A percentile compares a stretch with the other conserved stretches of the same genome.
Conservation (phyloP, 106 monocot genomes). For the Hemerocallis citrina region DNA sequence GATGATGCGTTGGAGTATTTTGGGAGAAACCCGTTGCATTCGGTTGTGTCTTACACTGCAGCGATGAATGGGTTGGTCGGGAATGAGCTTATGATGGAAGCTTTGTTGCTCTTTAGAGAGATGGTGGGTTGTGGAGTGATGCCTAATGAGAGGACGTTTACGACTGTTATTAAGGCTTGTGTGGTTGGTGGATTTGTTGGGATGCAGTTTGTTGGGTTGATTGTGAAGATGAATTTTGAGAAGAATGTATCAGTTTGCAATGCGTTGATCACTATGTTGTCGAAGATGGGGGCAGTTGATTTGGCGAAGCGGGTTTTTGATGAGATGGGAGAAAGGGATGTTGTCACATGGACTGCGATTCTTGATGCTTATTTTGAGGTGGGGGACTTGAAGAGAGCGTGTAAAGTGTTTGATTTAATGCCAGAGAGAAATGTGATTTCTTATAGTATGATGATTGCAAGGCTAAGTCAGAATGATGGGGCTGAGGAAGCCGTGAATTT, state of each 20-base stretch:
- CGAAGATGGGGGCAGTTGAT: conserved; percentile 23
- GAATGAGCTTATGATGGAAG: conserved; percentile 26
- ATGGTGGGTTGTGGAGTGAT: conserved; percentile 30
- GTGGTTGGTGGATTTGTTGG: conserved; percentile 4
- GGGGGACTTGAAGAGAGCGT: conserved; percentile 39
- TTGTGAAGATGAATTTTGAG: conserved; percentile 26
- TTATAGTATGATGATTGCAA: conserved; percentile 53
- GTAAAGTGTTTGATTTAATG: conserved; percentile 40
- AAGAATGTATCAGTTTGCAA: conserved; percentile 30
- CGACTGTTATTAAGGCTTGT: conserved; percentile 28
- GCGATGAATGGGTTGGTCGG: conserved; percentile 29
- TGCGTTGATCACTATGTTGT: conserved; percentile 41
- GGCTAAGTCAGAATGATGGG: conserved; percentile 36
- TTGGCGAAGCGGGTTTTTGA: conserved; percentile 33
- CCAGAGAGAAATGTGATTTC: conserved; percentile 50
- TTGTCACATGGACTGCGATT: conserved; percentile 56
- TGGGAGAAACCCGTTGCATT: conserved; percentile 11
- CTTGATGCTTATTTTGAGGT: conserved; percentile 32
- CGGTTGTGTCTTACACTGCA: conserved; percentile 45
- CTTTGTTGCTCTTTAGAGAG: conserved; percentile 15
- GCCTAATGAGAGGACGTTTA: conserved; percentile 48
- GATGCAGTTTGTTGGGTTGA: conserved; percentile 22
- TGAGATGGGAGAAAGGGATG: conserved; percentile 47
- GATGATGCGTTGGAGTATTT: conserved; percentile 19
- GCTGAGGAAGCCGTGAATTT: conserved; percentile 25